phyloP scores from a whole-genome alignment of 257 asterid genomes.

The Coffea eugenioides region DNA sequence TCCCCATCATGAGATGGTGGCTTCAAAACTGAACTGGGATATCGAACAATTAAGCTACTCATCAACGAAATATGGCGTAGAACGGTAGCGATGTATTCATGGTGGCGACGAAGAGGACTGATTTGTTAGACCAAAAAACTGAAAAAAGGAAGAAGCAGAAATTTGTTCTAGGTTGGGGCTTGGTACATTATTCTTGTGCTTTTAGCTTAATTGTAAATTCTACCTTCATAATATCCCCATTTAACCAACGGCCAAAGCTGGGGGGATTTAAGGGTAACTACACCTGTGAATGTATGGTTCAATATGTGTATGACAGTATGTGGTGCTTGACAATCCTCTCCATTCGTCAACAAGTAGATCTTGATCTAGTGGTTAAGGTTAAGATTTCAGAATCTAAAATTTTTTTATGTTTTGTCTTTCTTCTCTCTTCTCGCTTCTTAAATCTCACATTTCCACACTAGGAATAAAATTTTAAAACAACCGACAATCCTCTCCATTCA shows the following conservation, averaged over 20 bases:
- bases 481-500: background rate
- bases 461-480: no score
- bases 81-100: background rate
- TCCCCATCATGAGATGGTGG: slow-evolving; percentile 27
- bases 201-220: background rate
- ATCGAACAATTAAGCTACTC: slow-evolving; percentile 19
- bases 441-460: no score
- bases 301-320: background rate
- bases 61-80: background rate
- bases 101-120: background rate
- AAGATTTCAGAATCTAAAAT: no score
- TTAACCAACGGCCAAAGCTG: background rate
- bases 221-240: background rate
- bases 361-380: no score
- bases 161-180: background rate
- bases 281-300: background rate
- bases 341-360: no score
- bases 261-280: background rate
- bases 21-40: slow-evolving; percentile 33
- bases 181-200: background rate
- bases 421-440: no score
- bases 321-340: background rate
- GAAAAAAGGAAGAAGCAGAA: background rate
- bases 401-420: no score
- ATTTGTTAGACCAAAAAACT: background rate